Conservation (phyloP, 768 basidiomycete genomes). For the Crassisporium funariophilum region DNA sequence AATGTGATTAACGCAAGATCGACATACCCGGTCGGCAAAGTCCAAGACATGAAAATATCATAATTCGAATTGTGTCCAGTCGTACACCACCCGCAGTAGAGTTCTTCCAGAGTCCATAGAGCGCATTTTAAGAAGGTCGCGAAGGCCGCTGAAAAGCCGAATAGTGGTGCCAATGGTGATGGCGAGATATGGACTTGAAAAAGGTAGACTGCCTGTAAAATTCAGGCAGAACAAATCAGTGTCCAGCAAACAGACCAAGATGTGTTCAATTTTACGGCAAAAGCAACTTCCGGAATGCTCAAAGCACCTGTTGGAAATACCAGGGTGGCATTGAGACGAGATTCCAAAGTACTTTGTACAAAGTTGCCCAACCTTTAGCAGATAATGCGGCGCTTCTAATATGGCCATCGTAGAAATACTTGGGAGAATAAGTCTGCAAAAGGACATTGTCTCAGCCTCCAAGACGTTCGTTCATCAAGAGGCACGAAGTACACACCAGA, state of each 20-base stretch:
- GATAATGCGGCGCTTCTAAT: background rate
- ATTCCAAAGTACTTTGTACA: no score
- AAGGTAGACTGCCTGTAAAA: conserved; percentile 1
- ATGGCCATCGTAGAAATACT: conserved; percentile 1
- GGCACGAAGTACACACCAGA: background rate
- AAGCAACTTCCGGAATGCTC: no score
- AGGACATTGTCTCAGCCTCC: no score
- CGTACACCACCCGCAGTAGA: conserved; percentile 5
- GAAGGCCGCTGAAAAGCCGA: background rate
- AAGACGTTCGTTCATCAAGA: background rate
- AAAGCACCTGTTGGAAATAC: no score
- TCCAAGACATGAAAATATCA: background rate
- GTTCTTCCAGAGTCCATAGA: conserved; percentile 1
- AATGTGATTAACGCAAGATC: no score
- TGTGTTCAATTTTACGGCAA: no score
- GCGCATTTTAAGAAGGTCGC: conserved; percentile 1
- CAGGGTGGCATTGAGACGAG: no score
- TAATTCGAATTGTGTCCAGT: background rate
- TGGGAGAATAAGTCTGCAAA: background rate
- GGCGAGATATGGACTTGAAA: background rate
- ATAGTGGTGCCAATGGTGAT: background rate
- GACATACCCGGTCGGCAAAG: no score
- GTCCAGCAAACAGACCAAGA: background rate
- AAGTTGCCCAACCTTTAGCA: conserved; percentile 7
- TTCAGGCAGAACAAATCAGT: background rate